These are phyloP conservation scores for Chlorella sp. DNA, from an alignment of 139 green algal species.

Conservation along the genomic window DNA sequence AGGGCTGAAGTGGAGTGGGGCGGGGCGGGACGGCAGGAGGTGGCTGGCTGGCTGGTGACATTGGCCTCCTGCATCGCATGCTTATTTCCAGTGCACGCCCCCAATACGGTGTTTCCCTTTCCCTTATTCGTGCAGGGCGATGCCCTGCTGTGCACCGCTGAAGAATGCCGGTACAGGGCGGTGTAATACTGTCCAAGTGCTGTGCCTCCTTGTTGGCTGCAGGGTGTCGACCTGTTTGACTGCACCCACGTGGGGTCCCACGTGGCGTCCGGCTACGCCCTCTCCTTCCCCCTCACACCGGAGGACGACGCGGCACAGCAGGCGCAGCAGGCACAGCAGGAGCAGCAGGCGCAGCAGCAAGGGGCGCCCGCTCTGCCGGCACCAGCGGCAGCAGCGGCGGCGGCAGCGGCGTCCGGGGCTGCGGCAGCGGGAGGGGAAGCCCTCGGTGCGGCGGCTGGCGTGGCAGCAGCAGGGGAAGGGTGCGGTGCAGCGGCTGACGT, in stretches of 20 bases:
- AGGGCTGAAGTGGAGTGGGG: not conserved
- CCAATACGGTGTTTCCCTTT: no score
- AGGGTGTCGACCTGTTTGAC: slow-evolving; percentile 74
- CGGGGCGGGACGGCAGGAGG: not conserved
- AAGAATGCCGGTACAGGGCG: no score
- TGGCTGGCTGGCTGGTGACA: no score
- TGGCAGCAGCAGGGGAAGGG: not conserved
- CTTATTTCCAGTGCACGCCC: no score
- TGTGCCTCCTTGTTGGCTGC: no score
- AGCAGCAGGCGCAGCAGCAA: not conserved
- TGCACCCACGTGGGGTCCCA: slow-evolving; percentile 47
- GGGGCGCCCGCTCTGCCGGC: not conserved
- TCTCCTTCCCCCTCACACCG: slow-evolving; percentile 62
- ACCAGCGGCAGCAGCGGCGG: not conserved
- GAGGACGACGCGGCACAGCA: not conserved
- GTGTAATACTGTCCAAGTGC: no score
- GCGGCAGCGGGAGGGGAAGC: no score
- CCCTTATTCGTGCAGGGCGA: no score
- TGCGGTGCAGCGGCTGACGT: not conserved
- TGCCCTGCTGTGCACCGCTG: no score
- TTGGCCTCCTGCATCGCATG: no score
- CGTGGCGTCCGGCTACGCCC: slow-evolving; percentile 63
- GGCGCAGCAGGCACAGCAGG: not conserved
- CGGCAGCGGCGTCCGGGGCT: no score
- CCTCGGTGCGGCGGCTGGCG: no score